These are phyloP conservation scores for Magnolia officinalis DNA, from an alignment of 164 flowering plant genomes.

Conservation along the genomic window DNA sequence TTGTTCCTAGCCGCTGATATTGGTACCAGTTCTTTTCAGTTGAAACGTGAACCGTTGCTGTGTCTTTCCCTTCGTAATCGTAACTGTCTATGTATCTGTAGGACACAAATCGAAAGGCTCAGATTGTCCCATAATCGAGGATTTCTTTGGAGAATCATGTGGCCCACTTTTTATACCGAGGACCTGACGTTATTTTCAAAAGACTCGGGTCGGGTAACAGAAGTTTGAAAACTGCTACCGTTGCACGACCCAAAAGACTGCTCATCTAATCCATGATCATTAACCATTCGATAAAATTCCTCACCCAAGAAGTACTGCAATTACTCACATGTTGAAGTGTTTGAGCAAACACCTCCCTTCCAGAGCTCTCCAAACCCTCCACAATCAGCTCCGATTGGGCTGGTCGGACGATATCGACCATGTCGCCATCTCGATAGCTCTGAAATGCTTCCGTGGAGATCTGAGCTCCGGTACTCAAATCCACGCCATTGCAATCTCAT, in stretches of 20 bases:
- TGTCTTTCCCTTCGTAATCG: too few species aligned
- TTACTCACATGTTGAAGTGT: slow-evolving; percentile 35
- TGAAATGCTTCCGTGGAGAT: slow-evolving; percentile 62
- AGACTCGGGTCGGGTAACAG: too few species aligned
- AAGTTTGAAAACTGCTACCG: too few species aligned
- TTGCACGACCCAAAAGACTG: slow-evolving; percentile 5
- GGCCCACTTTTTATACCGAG: too few species aligned
- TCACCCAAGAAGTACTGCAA: slow-evolving; percentile 17
- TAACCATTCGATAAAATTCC: slow-evolving; percentile 48
- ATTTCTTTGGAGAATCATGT: too few species aligned
- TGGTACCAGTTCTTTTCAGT: too few species aligned
- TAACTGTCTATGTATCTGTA: too few species aligned
- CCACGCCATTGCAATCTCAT: slow-evolving; percentile 55
- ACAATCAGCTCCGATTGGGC: slow-evolving; percentile 29
- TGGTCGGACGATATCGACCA: slow-evolving; percentile 31
- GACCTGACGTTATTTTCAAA: too few species aligned
- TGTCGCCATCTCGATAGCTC: slow-evolving; percentile 46
- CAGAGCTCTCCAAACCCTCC: slow-evolving; percentile 46
- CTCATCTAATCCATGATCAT: slow-evolving; percentile 21
- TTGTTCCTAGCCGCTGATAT: too few species aligned
- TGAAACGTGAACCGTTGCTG: too few species aligned
- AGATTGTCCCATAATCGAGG: too few species aligned
- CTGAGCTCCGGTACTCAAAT: slow-evolving; percentile 46
- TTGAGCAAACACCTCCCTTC: slow-evolving; percentile 24
- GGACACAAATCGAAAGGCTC: too few species aligned